phyloP scores from a whole-genome alignment of 2,329 filamentous ascomycete genomes.

The Fusarium secorum region DNA sequence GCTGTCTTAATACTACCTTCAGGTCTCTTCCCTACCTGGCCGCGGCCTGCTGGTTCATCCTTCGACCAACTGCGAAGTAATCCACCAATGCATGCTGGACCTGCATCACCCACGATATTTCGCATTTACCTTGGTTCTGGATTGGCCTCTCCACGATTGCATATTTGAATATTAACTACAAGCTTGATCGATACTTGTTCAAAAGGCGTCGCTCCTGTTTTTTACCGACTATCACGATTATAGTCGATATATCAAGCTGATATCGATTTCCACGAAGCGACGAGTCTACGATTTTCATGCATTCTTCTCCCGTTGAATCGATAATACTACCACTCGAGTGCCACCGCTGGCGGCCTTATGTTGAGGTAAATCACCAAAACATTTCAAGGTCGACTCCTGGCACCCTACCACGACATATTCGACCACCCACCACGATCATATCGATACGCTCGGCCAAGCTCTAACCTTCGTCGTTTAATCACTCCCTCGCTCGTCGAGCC shows the following conservation, averaged over 20 bases:
- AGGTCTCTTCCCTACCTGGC: slow-evolving; percentile 1
- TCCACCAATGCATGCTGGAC: neutral
- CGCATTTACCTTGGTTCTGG: neutral
- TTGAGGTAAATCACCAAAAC: slow-evolving; percentile 28
- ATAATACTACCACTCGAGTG: slow-evolving; percentile 27
- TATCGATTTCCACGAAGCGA: neutral
- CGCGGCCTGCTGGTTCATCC: slow-evolving; percentile 1
- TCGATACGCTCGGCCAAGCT: slow-evolving; percentile 14
- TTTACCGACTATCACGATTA: neutral
- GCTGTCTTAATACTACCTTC: slow-evolving; percentile 23
- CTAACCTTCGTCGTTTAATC: slow-evolving; percentile 18
- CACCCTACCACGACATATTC: slow-evolving; percentile 15
- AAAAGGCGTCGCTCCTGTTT: neutral
- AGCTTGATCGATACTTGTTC: neutral
- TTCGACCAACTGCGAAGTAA: slow-evolving; percentile 3
- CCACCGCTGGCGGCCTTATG: slow-evolving; percentile 37
- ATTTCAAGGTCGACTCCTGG: slow-evolving; percentile 7
- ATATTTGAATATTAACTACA: slow-evolving; percentile 1
- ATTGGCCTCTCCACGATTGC: slow-evolving; percentile 5
- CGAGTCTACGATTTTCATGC: slow-evolving; percentile 37
- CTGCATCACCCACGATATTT: neutral
- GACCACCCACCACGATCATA: slow-evolving; percentile 8
- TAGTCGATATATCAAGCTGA: neutral
- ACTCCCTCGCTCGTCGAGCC: slow-evolving; percentile 63
- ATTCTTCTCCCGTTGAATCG: slow-evolving; percentile 31